Base-by-base conservation (phyloP, 257 asterid genomes). In the Nicotiana obtusifolia region DNA sequence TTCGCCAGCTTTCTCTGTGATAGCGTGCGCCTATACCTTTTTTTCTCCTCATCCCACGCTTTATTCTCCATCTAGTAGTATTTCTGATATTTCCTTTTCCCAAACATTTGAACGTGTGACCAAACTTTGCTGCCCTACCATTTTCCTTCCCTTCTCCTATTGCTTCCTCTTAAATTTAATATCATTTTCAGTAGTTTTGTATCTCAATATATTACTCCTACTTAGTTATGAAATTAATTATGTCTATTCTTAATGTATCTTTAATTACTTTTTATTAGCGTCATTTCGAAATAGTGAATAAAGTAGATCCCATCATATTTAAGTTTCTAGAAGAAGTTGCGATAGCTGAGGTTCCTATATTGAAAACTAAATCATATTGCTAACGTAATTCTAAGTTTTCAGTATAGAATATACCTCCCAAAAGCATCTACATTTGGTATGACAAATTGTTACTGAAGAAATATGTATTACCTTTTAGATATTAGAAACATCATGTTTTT, bases 11-110 rank as follows among this genome's bases (percentile, higher is more conserved):
- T 49, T 80, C 41, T 80, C 82, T 54, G 16, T 68, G 80, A 52
- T 73, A 68, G 85, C 88, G 76, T 83, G 87, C 88, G 80, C 67
- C 82, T 57, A 31, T 19, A 7, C 61, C 69, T 80, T 79, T 69
- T 33, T n/a, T 56, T 35, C 30, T 54, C 80, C 19, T 71, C 53
- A 49, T 68, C 83, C 73, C 82, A 52, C 78, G 33, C 75, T 65
- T 65, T 16, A 14, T 64, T 28, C 20, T 64, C 37, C 15, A 24
- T 64, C 20, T 30, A 65, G 22, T 30, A 65, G 22, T 49, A 30
- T 65, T 65, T 65, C 24, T 8, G 7, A 35, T 65, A 65, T 65
- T 30, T 65, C 44, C 73, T 65, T 16, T 30, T 31, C 4, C 41
- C 24, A 73, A 24, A 47, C 61, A 73, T 73, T 73, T 73, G 61